These are phyloP conservation scores for Epicoccum nigrum DNA, from an alignment of 2,329 filamentous ascomycete species.

Conservation along the genomic window DNA sequence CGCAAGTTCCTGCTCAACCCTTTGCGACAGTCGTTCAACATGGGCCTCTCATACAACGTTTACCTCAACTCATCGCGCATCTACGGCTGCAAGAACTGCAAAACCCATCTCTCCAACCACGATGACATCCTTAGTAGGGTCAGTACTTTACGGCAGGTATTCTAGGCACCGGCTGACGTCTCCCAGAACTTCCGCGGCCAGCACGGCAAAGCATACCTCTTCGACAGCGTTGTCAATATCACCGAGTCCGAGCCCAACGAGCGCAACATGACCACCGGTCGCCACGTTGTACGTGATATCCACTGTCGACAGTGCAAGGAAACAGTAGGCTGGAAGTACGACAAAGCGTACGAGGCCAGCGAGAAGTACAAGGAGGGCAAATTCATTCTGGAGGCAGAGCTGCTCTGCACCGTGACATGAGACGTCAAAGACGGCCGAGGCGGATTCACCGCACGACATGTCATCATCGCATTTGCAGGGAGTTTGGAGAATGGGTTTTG, in stretches of 20 bases:
- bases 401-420: constrained; percentile 76
- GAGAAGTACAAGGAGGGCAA: constrained; percentile 99
- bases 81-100: constrained; percentile 91
- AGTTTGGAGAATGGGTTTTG: constrained; percentile 22
- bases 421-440: not conserved
- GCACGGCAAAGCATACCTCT: constrained; percentile 97
- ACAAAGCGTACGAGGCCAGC: constrained; percentile 87
- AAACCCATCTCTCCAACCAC: constrained; percentile 92
- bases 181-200: constrained; percentile 94
- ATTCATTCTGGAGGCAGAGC: constrained; percentile 91
- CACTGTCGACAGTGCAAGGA: constrained; percentile 88
- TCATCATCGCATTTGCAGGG: constrained; percentile 30
- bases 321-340: constrained; percentile 97
- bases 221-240: constrained; percentile 92
- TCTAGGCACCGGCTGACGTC: constrained; percentile 11
- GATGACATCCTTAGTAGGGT: constrained; percentile 96
- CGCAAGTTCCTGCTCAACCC: not conserved
- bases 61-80: constrained; percentile 87
- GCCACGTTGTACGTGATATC: constrained; percentile 94
- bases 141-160: constrained; percentile 44
- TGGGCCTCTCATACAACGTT: constrained; percentile 91
- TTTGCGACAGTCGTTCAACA: constrained; percentile 44
- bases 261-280: constrained; percentile 96
- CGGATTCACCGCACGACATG: not conserved
- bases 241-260: constrained; percentile 83